Evolutionary conservation across 108 stramenopile species (phyloP).

Genomic region (Conticribra guillardii): DNA sequence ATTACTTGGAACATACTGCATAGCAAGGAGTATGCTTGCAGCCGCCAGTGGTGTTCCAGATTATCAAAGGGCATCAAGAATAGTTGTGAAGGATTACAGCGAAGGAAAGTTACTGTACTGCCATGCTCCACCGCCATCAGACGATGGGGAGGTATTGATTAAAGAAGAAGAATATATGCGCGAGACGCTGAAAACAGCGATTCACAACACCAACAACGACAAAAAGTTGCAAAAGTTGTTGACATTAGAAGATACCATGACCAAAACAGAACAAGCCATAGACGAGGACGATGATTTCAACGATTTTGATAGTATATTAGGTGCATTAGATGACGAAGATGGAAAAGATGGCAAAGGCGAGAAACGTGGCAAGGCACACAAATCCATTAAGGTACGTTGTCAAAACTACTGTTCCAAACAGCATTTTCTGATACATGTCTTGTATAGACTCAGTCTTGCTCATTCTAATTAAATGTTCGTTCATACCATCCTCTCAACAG

Average conservation of each 20-base stretch:
- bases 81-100: constrained; percentile 95
- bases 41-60: constrained; percentile 92
- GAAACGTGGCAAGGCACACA: constrained; percentile 59
- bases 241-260: constrained; percentile 17
- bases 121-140: constrained; percentile 86
- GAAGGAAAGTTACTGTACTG: constrained; percentile 93
- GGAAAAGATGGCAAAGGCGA: constrained; percentile 31
- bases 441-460: too few species aligned
- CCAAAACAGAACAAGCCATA: constrained; percentile 3
- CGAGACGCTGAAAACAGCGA: constrained; percentile 73
- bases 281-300: constrained; percentile 25
- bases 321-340: constrained; percentile 46
- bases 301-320: constrained; percentile 36
- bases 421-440: too few species aligned
- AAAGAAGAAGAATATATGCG: constrained; percentile 53
- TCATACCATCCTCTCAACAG: too few species aligned
- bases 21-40: constrained; percentile 89
- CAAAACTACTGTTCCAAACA: background rate
- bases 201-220: constrained; percentile 59
- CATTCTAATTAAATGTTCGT: too few species aligned
- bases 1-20: constrained; percentile 89
- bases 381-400: constrained; percentile 52
- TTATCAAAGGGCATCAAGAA: constrained; percentile 89
- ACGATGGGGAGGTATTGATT: constrained; percentile 7
- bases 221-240: constrained; percentile 63